Evolutionary conservation across 805 yeast genomes (phyloP).

Genomic region (Cyberlindnera veronae): DNA sequence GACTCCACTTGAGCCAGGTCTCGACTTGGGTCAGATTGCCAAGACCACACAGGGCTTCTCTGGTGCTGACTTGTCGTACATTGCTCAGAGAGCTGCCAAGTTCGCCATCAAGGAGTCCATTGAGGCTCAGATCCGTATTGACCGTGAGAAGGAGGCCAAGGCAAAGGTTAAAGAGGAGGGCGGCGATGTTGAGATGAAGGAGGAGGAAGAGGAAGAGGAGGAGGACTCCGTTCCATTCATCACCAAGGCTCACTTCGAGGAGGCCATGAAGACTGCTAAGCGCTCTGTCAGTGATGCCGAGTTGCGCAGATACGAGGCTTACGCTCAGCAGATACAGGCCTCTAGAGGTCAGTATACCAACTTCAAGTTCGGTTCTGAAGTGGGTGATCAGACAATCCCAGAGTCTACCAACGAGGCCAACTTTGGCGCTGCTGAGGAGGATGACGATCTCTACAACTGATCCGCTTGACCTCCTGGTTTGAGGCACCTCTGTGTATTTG

Average conservation of each 20-base stretch:
- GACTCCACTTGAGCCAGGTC: conserved; percentile 97
- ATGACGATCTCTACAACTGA: conserved; percentile 58
- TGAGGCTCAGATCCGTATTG: conserved; percentile 64
- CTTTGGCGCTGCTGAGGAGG: conserved; percentile 51
- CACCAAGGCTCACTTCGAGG: conserved; percentile 91
- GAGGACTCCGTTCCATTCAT: conserved; percentile 96
- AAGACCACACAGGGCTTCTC: conserved; percentile 96
- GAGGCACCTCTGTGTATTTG: conserved; percentile 1
- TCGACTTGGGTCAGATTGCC: conserved; percentile 84
- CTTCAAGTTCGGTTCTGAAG: conserved; percentile 64
- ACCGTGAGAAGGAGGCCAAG: conserved; percentile 42
- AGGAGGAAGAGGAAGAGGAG: conserved; percentile 63
- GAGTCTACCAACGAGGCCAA: conserved; percentile 41
- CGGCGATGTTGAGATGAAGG: conserved; percentile 48
- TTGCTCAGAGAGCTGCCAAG: conserved; percentile 98
- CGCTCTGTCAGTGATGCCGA: conserved; percentile 97
- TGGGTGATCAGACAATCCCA: conserved; percentile 35
- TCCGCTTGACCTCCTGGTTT: conserved; percentile 8
- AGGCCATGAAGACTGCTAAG: conserved; percentile 99
- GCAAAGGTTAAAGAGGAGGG: conserved; percentile 38
- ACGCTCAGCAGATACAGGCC: conserved; percentile 93
- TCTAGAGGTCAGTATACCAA: conserved; percentile 93
- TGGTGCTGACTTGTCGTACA: conserved; percentile 97
- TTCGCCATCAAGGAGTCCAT: conserved; percentile 97
- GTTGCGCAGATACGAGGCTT: conserved; percentile 97